Percentiles rank a stretch among this genome's conserved stretches.
phyloP scores from a whole-genome alignment of 1,139 yeast species.

The Candida tropicalis region DNA sequence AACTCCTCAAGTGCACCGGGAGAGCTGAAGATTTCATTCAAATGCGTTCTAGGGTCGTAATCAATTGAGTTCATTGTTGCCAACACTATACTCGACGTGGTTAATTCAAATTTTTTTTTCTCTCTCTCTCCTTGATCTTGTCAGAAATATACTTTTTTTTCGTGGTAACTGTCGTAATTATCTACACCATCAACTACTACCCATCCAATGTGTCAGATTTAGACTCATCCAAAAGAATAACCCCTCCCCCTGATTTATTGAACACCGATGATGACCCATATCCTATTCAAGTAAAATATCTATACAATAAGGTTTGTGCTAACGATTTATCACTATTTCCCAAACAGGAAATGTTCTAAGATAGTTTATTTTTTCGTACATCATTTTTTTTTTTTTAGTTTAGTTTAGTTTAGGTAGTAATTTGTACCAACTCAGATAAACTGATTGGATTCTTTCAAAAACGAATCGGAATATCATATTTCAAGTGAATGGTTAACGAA shows the following conservation, averaged over 20 bases:
- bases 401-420: not conserved
- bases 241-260: not conserved
- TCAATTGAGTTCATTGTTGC: slow-evolving; percentile 18
- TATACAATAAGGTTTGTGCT: not conserved
- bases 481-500: no score
- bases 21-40: slow-evolving; percentile 39
- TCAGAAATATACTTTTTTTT: no score
- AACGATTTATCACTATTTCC: not conserved
- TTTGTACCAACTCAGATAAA: not conserved
- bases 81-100: not conserved
- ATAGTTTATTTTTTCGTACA: not conserved
- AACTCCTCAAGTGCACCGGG: slow-evolving; percentile 50
- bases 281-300: not conserved
- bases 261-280: not conserved
- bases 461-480: no score
- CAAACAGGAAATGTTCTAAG: slow-evolving; percentile 1
- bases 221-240: not conserved
- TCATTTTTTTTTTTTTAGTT: not conserved
- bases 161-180: no score
- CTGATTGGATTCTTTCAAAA: not conserved
- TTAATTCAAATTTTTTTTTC: slow-evolving; percentile 3
- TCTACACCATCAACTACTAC: not conserved
- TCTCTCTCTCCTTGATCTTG: not conserved
- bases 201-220: not conserved
- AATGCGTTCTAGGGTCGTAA: slow-evolving; percentile 28